Conservation (phyloP, 176 grass and related monocot species). For the Puccinellia tenuiflora region DNA sequence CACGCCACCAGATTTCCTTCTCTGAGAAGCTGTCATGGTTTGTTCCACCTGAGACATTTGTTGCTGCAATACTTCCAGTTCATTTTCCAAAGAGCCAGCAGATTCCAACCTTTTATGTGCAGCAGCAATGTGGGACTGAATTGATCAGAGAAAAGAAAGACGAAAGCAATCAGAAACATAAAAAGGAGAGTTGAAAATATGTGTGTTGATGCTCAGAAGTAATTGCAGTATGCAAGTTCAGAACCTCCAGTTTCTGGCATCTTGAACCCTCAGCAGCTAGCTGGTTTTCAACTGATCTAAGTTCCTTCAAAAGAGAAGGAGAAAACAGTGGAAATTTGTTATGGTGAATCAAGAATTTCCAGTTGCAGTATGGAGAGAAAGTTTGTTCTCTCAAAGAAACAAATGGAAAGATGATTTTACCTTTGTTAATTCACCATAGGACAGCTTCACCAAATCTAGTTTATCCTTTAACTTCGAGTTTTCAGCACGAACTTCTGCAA, state of each 20-base stretch:
- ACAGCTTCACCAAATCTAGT: slow-evolving; percentile 54
- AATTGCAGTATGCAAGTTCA: slow-evolving; percentile 17
- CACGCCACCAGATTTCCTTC: slow-evolving; percentile 64
- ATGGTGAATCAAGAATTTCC: not conserved
- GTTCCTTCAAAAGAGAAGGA: slow-evolving; percentile 56
- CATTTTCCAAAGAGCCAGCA: slow-evolving; percentile 61
- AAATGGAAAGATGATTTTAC: slow-evolving; percentile 41
- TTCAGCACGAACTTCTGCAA: slow-evolving; percentile 57
- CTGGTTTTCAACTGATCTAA: slow-evolving; percentile 83
- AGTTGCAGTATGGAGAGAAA: slow-evolving; percentile 12
- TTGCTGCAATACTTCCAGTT: slow-evolving; percentile 51
- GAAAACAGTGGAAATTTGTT: not conserved
- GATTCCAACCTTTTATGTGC: slow-evolving; percentile 62
- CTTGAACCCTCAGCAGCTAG: slow-evolving; percentile 78
- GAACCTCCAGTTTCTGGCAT: slow-evolving; percentile 85
- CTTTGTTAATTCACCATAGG: slow-evolving; percentile 65
- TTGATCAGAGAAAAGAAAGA: slow-evolving; percentile 18
- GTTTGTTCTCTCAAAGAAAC: not conserved
- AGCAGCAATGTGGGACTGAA: slow-evolving; percentile 68
- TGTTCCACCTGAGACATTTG: slow-evolving; percentile 73
- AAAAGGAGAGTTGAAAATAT: slow-evolving; percentile 20
- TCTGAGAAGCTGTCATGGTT: slow-evolving; percentile 51
- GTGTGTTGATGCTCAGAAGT: slow-evolving; percentile 5
- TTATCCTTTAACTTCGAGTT: slow-evolving; percentile 67
- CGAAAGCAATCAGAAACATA: slow-evolving; percentile 25